Base-by-base conservation (phyloP, 1,284 basidiomycete species). In the Rhodotorula sp. region DNA sequence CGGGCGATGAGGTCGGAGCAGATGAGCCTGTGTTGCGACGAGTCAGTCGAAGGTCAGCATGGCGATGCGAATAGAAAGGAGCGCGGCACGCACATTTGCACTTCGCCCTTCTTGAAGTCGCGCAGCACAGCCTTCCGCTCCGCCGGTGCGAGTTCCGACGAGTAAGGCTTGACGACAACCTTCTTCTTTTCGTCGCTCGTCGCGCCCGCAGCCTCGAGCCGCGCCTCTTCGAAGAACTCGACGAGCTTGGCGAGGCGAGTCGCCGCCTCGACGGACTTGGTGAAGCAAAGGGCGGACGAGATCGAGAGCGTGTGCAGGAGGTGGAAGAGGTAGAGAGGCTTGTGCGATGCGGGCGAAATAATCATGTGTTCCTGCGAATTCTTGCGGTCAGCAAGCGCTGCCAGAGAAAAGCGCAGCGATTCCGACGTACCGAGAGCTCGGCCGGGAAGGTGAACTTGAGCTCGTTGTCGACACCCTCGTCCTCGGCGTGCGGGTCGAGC, bases 1-100 rank as follows among this genome's bases (percentile, higher is more conserved):
- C 97, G 88, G 14, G 96, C 92, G 71, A 98, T 92, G 25, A 99
- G 85, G 83, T 99, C 96, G 3, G 95, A 98, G 79, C 93, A 97
- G 14, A 99, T 87, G 25, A 99, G 84, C 72, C 93, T 96, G 73
- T 25, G 27, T 9, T 7, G 44, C 13, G 34, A 52, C 7, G 12
- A 10, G 44, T 14, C 9, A 5, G 19, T 16, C 45, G 25, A 9
- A 63, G 17, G 54, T 17, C n/a, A 46, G 49, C 13, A 41, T 27
- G 50, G n/a, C 49, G 42, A 52, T 7, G 61, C 12, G 27, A 16
- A 4, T 61, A 45, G 53, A 41, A 19, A n/a, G 62, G 66, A 17
- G 57, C 66, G 49, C 52, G 46, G 58, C 41, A 83, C 89, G 78
- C 77, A 92, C 92, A 97, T 86, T 71, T 96, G 88, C 42, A 97